phyloP scores from a whole-genome alignment of 2,329 filamentous ascomycete species.

The Didymella segeticola region DNA sequence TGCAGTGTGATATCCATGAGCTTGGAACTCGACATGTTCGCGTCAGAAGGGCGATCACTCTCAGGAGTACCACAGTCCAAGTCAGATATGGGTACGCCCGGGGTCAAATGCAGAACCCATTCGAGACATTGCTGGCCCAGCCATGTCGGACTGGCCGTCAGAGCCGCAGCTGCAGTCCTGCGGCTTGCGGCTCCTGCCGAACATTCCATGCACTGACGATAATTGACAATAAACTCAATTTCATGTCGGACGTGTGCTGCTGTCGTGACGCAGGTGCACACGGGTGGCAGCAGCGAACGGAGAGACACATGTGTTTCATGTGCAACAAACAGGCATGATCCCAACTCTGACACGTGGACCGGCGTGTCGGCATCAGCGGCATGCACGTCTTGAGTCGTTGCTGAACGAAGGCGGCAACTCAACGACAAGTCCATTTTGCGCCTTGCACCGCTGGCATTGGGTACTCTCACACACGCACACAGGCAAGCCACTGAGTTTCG shows the following conservation, averaged over 20 bases:
- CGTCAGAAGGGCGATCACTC: background rate
- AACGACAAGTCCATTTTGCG: background rate
- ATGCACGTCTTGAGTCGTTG: conserved; percentile 1
- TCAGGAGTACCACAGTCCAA: background rate
- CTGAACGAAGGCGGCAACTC: background rate
- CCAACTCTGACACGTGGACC: conserved; percentile 16
- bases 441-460: background rate
- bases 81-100: background rate
- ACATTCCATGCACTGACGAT: conserved; percentile 6
- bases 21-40: background rate
- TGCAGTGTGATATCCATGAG: background rate
- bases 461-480: background rate
- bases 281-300: conserved; percentile 2
- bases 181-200: conserved; percentile 14
- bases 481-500: conserved; percentile 13
- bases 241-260: background rate
- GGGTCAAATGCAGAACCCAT: background rate
- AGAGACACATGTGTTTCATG: conserved; percentile 12
- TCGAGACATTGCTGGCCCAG: background rate
- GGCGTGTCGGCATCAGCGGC: conserved; percentile 4
- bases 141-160: background rate
- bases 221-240: conserved; percentile 9
- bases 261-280: conserved; percentile 12
- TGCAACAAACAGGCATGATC: conserved; percentile 15
- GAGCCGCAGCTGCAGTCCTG: background rate